Evolutionary conservation across 176 grass and related monocot species (phyloP).

Genomic region (Zizania latifolia): DNA sequence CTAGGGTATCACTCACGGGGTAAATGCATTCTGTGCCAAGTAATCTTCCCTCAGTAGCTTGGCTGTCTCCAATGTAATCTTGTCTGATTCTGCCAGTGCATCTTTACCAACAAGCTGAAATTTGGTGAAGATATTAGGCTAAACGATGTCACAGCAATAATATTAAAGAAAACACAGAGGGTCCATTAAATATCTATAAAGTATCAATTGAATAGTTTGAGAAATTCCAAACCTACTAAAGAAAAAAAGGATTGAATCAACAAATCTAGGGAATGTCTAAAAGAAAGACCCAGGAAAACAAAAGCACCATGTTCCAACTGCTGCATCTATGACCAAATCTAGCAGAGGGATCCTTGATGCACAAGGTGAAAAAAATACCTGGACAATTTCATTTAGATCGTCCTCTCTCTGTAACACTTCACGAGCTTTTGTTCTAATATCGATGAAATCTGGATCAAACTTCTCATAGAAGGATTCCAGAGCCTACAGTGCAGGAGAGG

Average conservation of each 20-base stretch:
- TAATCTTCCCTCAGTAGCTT: slow-evolving; percentile 89
- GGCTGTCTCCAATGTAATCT: slow-evolving; percentile 71
- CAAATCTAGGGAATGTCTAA: background rate
- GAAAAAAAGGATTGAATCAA: background rate
- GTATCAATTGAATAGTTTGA: background rate
- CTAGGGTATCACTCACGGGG: slow-evolving; percentile 49
- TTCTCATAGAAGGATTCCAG: slow-evolving; percentile 81
- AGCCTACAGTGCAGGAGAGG: slow-evolving; percentile 45
- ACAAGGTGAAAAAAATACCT: slow-evolving; percentile 43
- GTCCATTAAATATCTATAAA: background rate
- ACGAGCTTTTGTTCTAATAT: slow-evolving; percentile 85
- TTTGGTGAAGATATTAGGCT: slow-evolving; percentile 19
- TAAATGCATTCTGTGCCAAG: slow-evolving; percentile 87
- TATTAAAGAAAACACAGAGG: background rate
- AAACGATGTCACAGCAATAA: background rate
- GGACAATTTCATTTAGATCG: slow-evolving; percentile 93
- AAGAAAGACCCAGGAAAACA: background rate
- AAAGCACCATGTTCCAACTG: background rate
- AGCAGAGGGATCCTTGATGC: background rate
- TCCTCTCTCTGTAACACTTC: slow-evolving; percentile 88
- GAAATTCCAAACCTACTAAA: background rate
- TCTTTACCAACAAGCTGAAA: slow-evolving; percentile 90
- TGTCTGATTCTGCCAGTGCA: slow-evolving; percentile 77
- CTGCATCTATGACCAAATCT: background rate
- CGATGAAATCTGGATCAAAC: slow-evolving; percentile 73